These are phyloP conservation scores for Bidens hawaiensis DNA, from an alignment of 140 eudicot species.

Conservation along the genomic window DNA sequence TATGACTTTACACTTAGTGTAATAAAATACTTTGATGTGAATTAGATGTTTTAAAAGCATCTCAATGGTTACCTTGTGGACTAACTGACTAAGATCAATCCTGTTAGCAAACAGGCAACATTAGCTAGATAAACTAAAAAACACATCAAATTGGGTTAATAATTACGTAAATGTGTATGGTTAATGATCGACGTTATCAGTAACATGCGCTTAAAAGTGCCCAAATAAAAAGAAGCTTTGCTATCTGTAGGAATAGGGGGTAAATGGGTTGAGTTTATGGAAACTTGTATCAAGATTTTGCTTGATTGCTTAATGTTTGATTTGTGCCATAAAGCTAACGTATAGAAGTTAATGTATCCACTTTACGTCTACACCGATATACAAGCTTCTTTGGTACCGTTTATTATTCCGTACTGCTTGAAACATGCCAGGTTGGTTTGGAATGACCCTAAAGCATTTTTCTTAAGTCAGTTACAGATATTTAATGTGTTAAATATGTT, in stretches of 20 bases:
- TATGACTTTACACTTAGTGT: neutral
- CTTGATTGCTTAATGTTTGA: neutral
- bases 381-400: too few relatives aligned
- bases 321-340: neutral
- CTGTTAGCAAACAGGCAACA: constrained; percentile 8
- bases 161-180: neutral
- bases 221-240: constrained; percentile 8
- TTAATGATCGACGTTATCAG: neutral
- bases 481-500: neutral
- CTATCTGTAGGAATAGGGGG: neutral
- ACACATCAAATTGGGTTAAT: neutral
- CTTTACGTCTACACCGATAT: too few relatives aligned
- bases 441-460: neutral
- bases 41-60: neutral
- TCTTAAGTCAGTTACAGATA: neutral
- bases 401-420: too few relatives aligned
- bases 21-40: neutral
- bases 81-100: constrained; percentile 7
- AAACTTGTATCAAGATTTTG: neutral
- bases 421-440: neutral
- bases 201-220: constrained; percentile 5
- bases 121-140: constrained; percentile 8
- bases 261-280: neutral
- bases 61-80: neutral
- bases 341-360: neutral